phyloP scores from a whole-genome alignment of 1,139 yeast species.

The Yamadazyma spencermartinsiae region DNA sequence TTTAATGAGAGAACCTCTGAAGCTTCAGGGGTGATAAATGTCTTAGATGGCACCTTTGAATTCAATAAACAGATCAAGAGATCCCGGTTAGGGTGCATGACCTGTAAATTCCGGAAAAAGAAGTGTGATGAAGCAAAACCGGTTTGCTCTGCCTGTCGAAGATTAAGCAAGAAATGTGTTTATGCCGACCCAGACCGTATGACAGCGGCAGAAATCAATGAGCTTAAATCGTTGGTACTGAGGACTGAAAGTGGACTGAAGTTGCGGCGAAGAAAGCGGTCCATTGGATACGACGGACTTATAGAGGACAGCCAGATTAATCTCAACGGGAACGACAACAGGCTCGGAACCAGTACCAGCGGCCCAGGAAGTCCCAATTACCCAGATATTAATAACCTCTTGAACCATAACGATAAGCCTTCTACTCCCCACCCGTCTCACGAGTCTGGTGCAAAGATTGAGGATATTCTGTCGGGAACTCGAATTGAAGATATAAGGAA shows the following conservation, averaged over 20 bases:
- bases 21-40: not conserved
- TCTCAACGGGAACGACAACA: too few species aligned
- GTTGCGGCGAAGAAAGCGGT: constrained; percentile 32
- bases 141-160: constrained; percentile 55
- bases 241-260: constrained; percentile 33
- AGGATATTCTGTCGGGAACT: too few species aligned
- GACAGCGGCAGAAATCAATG: constrained; percentile 11
- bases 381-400: constrained; percentile 10
- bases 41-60: not conserved
- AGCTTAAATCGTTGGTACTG: constrained; percentile 21
- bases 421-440: too few species aligned
- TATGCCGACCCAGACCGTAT: constrained; percentile 32
- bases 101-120: constrained; percentile 71
- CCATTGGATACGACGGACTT: not conserved
- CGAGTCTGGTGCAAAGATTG: too few species aligned
- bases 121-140: constrained; percentile 71
- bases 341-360: not conserved
- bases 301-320: not conserved
- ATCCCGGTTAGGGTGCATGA: constrained; percentile 63
- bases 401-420: constrained; percentile 6
- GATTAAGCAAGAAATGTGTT: constrained; percentile 54
- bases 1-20: not conserved
- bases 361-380: constrained; percentile 7
- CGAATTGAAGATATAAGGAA: not conserved
- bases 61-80: constrained; percentile 20